Base-by-base conservation (phyloP, 1,139 yeast species). In the Kurtzmaniella natalensis region DNA sequence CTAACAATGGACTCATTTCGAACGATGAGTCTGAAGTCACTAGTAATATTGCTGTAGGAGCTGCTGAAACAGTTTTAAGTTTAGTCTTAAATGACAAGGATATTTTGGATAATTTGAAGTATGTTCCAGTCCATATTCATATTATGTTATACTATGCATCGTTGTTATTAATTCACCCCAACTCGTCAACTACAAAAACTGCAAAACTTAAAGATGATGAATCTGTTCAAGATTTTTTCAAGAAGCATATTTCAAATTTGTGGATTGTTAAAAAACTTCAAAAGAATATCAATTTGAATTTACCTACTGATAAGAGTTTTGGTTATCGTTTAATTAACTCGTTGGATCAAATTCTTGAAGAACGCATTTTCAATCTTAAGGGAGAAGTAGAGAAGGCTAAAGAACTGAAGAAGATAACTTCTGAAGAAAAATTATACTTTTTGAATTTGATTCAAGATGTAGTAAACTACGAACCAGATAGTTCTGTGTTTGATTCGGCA, bases 131-230 rank as follows among this genome's bases (percentile, higher is more conserved):
- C 10, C 87, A 81, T 50, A 76, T 81, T 25, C 85, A 79, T 47
- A 70, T 81, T 33, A 80, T 81, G 86, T 57, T 79, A 14, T 80
- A 79, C 47, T 80, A 79, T 47, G 83, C 87, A 0, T 81, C 82
- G 0, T 55, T 80, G 36, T 51, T 80, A 23, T 54, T 79, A 7
- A 57, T 79, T 20, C 72, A 72, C 41, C 76, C 80, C 3, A 21
- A 9, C n/a, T n/a, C n/a, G n/a, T 21, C 11, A 11, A 21, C 5
- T 21, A 4, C 23, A 10, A 5, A 17, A 26, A 26, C 15, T 3
- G 76, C 75, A 0, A 29, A 50, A 10, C 53, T 53, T 26, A 53
- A 57, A 3, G 53, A 44, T 33, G 44, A 45, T 38, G 49, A 38
- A 34, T 42, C 49, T 3, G 36, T 46, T 5, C 38, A 45, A 23